Evolutionary conservation across 805 yeast genomes (phyloP).

Genomic region (Maudiozyma barnettii): DNA sequence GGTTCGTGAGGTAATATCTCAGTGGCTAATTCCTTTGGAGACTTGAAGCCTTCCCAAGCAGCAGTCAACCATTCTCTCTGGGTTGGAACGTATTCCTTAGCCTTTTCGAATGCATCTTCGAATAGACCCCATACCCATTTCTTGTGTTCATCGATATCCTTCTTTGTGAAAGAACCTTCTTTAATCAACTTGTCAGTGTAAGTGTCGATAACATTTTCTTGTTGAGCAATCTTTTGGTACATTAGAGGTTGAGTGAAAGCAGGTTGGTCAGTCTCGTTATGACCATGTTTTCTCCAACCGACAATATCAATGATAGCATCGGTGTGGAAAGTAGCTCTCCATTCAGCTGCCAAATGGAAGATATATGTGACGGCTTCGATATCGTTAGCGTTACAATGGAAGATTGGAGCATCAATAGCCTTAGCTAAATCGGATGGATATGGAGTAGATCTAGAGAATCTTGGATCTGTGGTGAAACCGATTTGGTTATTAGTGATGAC

Average conservation of each 20-base stretch:
- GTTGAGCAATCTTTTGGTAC: slow-evolving; percentile 86
- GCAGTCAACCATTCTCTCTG: slow-evolving; percentile 97
- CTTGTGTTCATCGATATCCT: slow-evolving; percentile 91
- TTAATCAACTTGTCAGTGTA: slow-evolving; percentile 69
- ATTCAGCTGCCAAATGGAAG: slow-evolving; percentile 95
- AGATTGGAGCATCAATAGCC: slow-evolving; percentile 93
- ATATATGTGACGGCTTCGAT: slow-evolving; percentile 87
- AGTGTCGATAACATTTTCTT: slow-evolving; percentile 79
- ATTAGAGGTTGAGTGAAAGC: slow-evolving; percentile 96
- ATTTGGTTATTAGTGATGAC: slow-evolving; percentile 95
- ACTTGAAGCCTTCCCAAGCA: slow-evolving; percentile 98
- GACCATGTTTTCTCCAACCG: slow-evolving; percentile 98
- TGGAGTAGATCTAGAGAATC: slow-evolving; percentile 94
- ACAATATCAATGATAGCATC: slow-evolving; percentile 95
- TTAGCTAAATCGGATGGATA: slow-evolving; percentile 97
- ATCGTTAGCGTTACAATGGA: slow-evolving; percentile 98
- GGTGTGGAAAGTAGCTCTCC: slow-evolving; percentile 94
- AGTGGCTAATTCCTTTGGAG: slow-evolving; percentile 92
- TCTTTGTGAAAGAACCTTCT: slow-evolving; percentile 83
- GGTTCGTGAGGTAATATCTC: slow-evolving; percentile 94
- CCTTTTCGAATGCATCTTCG: slow-evolving; percentile 81
- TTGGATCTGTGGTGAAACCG: slow-evolving; percentile 98
- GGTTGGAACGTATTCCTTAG: slow-evolving; percentile 84
- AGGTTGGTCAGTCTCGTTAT: slow-evolving; percentile 99
- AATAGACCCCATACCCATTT: slow-evolving; percentile 94